Evolutionary conservation across 257 asterid species (phyloP).

Genomic region (Euphrasia confusa): DNA sequence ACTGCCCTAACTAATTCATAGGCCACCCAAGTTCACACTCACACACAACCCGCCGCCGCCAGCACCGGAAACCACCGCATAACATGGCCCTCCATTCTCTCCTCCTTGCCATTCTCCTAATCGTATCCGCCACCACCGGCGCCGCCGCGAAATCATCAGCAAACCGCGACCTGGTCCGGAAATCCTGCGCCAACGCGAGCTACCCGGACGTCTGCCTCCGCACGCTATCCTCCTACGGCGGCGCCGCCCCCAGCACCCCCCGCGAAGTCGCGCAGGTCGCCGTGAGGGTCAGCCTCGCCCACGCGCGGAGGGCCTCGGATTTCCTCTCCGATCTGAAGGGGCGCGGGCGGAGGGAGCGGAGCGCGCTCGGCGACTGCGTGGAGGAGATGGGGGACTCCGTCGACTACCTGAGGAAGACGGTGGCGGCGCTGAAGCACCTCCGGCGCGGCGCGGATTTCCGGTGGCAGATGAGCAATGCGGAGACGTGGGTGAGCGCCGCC

Average conservation of each 20-base stretch:
- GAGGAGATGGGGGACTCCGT: conserved; percentile 70
- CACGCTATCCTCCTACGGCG: conserved; percentile 65
- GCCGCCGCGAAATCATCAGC: conserved; percentile 23
- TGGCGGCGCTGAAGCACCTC: conserved; percentile 55
- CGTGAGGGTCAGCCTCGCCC: conserved; percentile 60
- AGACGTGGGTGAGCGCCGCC: conserved; percentile 98
- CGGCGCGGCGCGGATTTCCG: conserved; percentile 53
- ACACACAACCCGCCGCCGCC: not conserved
- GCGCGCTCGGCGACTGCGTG: conserved; percentile 63
- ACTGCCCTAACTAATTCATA: not conserved
- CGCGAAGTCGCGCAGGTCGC: conserved; percentile 67
- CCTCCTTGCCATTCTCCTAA: conserved; percentile 28
- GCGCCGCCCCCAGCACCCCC: conserved; percentile 52
- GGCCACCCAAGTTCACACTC: no score
- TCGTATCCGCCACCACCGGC: conserved; percentile 5
- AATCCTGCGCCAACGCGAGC: conserved; percentile 79
- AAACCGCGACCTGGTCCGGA: conserved; percentile 38
- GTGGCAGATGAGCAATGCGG: conserved; percentile 93
- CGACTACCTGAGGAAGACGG: conserved; percentile 54
- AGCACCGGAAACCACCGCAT: not conserved
- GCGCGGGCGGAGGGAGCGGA: conserved; percentile 39
- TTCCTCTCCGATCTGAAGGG: conserved; percentile 41
- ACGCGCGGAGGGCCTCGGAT: conserved; percentile 36
- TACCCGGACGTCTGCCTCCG: conserved; percentile 77
- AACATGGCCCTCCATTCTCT: conserved; percentile 11